Base-by-base conservation (phyloP, 306 rosid genomes). In the Acmispon strigosus region DNA sequence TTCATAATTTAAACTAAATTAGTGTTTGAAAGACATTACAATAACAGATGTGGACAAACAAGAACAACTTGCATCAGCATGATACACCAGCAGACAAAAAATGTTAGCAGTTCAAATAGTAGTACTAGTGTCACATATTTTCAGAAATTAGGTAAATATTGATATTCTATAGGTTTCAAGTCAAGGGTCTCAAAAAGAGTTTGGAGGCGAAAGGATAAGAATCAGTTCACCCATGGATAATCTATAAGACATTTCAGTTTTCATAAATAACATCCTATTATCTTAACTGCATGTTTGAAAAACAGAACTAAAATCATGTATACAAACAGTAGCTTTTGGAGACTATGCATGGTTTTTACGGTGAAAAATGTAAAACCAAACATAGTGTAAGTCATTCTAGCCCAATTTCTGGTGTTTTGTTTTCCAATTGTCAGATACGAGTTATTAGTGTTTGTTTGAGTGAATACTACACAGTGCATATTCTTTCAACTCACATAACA, bases 341-440 rank as follows among this genome's bases (percentile, higher is more conserved):
- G n/a, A n/a, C n/a, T n/a, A n/a, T n/a, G n/a, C n/a, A n/a, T n/a
- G n/a, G n/a, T n/a, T n/a, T n/a, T n/a, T n/a, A n/a, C n/a, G n/a
- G n/a, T n/a, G n/a, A n/a, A n/a, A n/a, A n/a, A n/a, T n/a, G n/a
- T n/a, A n/a, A n/a, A n/a, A n/a, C n/a, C n/a, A n/a, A n/a, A n/a
- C n/a, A n/a, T n/a, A n/a, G n/a, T n/a, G n/a, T n/a, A 8, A 45
- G 60, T 75, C 36, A 75, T 44, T 54, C 60, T 32, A 45, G 73
- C 44, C 32, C 60, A 44, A 48, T n/a, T 72, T 49, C 55, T 44
- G 41, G 50, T 45, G 43, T 56, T 57, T 57, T 68, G 12, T 68
- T 36, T 10, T 54, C 41, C 27, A 50, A 37, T 39, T 7, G 39
- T 56, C 49, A 39, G 55, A 22, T 22, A 3, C 18, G 22, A 10